Conservation (phyloP, 2,329 filamentous ascomycete species). For the Coniochaeta hoffmannii region DNA sequence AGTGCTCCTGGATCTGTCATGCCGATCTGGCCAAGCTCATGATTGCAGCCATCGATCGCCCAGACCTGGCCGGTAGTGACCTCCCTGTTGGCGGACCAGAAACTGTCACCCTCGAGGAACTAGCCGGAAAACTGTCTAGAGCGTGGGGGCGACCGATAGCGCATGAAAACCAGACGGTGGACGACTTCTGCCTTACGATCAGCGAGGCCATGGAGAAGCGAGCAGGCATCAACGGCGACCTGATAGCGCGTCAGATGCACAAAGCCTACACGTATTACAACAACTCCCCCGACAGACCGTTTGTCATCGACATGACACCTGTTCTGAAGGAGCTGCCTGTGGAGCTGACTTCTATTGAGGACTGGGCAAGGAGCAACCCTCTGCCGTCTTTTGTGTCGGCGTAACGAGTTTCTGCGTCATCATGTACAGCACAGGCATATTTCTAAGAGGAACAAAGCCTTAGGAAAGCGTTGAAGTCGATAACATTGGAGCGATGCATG, state of each 20-base stretch:
- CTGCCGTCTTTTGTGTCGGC: background rate
- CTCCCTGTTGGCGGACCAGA: slow-evolving; percentile 27
- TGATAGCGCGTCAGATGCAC: slow-evolving; percentile 28
- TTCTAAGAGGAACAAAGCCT: too few relatives aligned
- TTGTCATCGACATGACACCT: slow-evolving; percentile 27
- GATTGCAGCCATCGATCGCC: slow-evolving; percentile 23
- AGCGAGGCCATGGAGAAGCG: slow-evolving; percentile 23
- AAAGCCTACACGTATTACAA: slow-evolving; percentile 32
- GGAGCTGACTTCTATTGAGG: slow-evolving; percentile 23
- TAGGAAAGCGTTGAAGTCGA: too few relatives aligned
- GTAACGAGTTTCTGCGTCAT: background rate
- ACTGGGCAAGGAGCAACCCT: slow-evolving; percentile 21
- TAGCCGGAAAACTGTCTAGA: slow-evolving; percentile 23
- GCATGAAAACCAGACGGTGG: slow-evolving; percentile 25
- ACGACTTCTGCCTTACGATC: slow-evolving; percentile 21
- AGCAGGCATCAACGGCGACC: slow-evolving; percentile 24
- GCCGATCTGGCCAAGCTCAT: slow-evolving; percentile 30
- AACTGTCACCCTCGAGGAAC: slow-evolving; percentile 22
- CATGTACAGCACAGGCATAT: too few relatives aligned
- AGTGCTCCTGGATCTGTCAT: slow-evolving; percentile 31
- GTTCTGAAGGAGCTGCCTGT: slow-evolving; percentile 24
- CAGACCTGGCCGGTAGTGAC: slow-evolving; percentile 25
- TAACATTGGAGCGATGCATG: too few relatives aligned
- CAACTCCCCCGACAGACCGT: slow-evolving; percentile 26
- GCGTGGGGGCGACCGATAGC: slow-evolving; percentile 23